Evolutionary conservation across 345 rosid species (phyloP).

Genomic region (Brassica carinata): DNA sequence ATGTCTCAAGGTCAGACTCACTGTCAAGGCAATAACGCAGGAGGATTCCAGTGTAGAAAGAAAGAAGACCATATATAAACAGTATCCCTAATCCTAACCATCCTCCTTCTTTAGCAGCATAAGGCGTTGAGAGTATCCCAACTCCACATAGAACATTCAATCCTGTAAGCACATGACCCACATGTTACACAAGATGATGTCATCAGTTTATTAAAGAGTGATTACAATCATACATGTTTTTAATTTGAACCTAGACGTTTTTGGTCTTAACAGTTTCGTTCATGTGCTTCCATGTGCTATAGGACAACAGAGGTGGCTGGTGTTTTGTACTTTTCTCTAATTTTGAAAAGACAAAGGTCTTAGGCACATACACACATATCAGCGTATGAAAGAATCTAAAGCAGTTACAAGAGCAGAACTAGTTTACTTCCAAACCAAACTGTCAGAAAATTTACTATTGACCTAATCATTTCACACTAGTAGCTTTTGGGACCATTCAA

Average conservation of each 20-base stretch:
- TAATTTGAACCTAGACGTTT: constrained; percentile 31
- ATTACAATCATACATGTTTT: constrained; percentile 11
- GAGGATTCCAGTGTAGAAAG: constrained; percentile 90
- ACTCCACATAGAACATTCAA: constrained; percentile 96
- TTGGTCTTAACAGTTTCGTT: not conserved
- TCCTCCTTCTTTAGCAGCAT: constrained; percentile 95
- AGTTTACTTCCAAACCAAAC: no score
- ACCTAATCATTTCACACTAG: no score
- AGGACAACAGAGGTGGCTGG: constrained; percentile 24
- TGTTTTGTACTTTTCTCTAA: constrained; percentile 31
- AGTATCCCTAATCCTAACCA: constrained; percentile 75
- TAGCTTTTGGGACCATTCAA: no score
- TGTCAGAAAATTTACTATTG: no score
- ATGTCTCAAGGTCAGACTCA: constrained; percentile 90
- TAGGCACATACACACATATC: not conserved
- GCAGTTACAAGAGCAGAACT: no score
- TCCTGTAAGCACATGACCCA: constrained; percentile 63
- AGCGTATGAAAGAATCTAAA: no score
- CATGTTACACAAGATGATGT: constrained; percentile 17
- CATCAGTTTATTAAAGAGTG: not conserved
- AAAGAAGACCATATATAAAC: constrained; percentile 63
- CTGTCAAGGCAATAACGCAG: constrained; percentile 85
- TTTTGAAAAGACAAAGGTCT: not conserved
- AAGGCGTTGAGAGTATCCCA: constrained; percentile 90
- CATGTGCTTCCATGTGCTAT: constrained; percentile 33